Evolutionary conservation across 169 alveolate species (phyloP).

Genomic region (Eimeria maxima): DNA sequence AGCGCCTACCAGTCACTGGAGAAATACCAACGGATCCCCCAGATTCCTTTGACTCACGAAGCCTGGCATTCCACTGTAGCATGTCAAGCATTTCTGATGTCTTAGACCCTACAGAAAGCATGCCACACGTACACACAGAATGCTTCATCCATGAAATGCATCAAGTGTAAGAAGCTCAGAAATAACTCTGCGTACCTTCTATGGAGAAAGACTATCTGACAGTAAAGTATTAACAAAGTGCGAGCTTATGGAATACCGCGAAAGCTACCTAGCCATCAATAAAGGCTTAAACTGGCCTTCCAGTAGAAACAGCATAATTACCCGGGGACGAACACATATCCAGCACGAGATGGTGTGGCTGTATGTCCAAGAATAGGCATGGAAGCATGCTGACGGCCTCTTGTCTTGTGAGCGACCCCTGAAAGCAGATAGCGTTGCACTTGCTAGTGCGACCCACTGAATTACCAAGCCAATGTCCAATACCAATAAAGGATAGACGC

Average conservation of each 20-base stretch:
- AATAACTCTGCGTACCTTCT: not conserved
- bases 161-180: not conserved
- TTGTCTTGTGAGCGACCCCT: conserved; percentile 85
- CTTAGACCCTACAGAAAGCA: conserved; percentile 89
- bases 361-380: conserved; percentile 90
- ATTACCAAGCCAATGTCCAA: not conserved
- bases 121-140: not conserved
- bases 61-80: conserved; percentile 81
- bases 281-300: not conserved
- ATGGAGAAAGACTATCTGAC: not conserved
- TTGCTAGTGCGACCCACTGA: not conserved
- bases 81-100: conserved; percentile 91
- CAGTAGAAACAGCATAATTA: not conserved
- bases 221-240: not conserved
- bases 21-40: conserved; percentile 35
- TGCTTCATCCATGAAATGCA: not conserved
- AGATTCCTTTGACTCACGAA: not conserved
- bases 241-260: not conserved
- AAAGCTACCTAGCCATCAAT: not conserved
- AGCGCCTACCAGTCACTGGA: conserved; percentile 65
- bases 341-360: conserved; percentile 87
- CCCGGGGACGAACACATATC: conserved; percentile 96
- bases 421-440: not conserved
- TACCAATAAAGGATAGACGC: not conserved
- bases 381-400: conserved; percentile 96